These are phyloP conservation scores for Torrubiella hemipterigena DNA, from an alignment of 2,329 filamentous ascomycete genomes.

Conservation along the genomic window DNA sequence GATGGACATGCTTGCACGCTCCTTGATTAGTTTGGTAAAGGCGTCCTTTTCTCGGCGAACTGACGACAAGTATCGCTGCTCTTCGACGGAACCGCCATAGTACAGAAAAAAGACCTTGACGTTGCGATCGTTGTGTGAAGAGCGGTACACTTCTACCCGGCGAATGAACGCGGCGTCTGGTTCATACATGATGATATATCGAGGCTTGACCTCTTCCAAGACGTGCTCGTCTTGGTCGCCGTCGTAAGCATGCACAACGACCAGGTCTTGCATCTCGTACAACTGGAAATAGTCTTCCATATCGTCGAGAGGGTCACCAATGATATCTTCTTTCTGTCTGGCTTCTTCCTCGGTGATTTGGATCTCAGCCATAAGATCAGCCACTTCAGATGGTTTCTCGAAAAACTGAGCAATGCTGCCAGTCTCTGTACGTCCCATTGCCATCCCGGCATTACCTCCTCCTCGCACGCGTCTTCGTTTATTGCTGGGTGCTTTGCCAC, in stretches of 20 bases:
- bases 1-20: conserved; percentile 85
- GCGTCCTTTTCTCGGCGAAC: conserved; percentile 94
- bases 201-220: conserved; percentile 85
- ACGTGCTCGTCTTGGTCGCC: conserved; percentile 93
- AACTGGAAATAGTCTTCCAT: conserved; percentile 90
- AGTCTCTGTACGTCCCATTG: conserved; percentile 53
- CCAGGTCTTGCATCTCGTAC: conserved; percentile 79
- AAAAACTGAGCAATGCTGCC: conserved; percentile 67
- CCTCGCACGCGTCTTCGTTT: conserved; percentile 80
- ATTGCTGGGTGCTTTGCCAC: conserved; percentile 58
- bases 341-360: conserved; percentile 69
- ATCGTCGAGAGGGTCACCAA: conserved; percentile 67
- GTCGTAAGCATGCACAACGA: conserved; percentile 87
- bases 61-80: conserved; percentile 80
- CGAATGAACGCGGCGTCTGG: conserved; percentile 91
- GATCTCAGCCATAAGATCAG: conserved; percentile 70
- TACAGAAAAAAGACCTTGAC: conserved; percentile 95
- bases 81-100: conserved; percentile 88
- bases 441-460: conserved; percentile 49
- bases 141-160: conserved; percentile 88
- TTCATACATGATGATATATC: conserved; percentile 98
- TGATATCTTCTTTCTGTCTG: conserved; percentile 63
- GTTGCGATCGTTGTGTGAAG: conserved; percentile 79
- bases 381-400: conserved; percentile 73
- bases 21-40: conserved; percentile 88